Conservation (phyloP, 2,329 filamentous ascomycete species). For the Phoma sp. region DNA sequence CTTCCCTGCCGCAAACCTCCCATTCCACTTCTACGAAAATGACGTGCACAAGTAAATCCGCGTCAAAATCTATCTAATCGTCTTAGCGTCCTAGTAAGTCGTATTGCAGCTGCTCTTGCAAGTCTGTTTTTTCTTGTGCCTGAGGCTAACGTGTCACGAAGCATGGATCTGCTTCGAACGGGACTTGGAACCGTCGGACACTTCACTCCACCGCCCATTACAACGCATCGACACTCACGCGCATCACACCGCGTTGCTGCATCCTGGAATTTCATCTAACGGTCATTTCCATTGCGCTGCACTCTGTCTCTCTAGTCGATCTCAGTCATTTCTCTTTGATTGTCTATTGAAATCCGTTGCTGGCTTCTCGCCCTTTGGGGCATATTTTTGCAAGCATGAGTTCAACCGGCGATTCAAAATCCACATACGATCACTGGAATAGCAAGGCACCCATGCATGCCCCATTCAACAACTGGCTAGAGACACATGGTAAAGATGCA, state of each 20-base stretch:
- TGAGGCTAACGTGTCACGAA: conserved; percentile 43
- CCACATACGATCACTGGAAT: not conserved
- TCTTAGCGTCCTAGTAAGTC: conserved; percentile 24
- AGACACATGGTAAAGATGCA: conserved; percentile 5
- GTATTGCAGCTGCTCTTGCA: conserved; percentile 16
- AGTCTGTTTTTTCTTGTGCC: conserved; percentile 20
- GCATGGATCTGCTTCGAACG: conserved; percentile 40
- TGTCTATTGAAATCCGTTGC: not conserved
- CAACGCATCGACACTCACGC: conserved; percentile 27
- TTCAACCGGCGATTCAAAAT: conserved; percentile 7
- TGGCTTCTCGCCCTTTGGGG: conserved; percentile 4
- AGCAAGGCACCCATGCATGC: conserved; percentile 1
- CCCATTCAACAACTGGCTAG: conserved; percentile 11
- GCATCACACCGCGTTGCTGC: conserved; percentile 28
- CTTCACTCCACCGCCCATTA: conserved; percentile 39
- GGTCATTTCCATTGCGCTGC: conserved; percentile 13
- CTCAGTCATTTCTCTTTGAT: conserved; percentile 1
- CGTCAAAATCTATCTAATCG: conserved; percentile 16
- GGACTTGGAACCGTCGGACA: conserved; percentile 43
- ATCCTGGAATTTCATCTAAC: conserved; percentile 11
- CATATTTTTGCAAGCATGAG: conserved; percentile 13
- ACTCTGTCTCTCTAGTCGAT: conserved; percentile 10
- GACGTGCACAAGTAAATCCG: conserved; percentile 24
- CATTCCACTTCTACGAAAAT: conserved; percentile 39
- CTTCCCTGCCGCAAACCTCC: conserved; percentile 34